Conservation (phyloP, 805 yeast genomes). For the Tetrapisispora nanseiensis region DNA sequence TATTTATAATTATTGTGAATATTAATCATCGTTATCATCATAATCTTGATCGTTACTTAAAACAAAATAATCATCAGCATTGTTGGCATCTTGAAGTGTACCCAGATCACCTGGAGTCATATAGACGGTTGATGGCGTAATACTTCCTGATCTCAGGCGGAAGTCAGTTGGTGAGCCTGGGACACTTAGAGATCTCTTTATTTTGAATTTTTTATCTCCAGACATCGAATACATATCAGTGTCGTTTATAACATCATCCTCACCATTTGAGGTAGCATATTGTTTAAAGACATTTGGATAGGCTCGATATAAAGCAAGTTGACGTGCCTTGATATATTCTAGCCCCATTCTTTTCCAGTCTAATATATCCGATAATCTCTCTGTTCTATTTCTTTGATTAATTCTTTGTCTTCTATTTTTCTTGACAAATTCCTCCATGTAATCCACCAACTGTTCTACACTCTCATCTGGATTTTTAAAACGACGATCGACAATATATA, state of each 20-base stretch:
- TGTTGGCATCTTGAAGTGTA: slow-evolving; percentile 83
- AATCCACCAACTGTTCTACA: slow-evolving; percentile 77
- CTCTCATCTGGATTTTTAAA: slow-evolving; percentile 87
- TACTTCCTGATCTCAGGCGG: slow-evolving; percentile 24
- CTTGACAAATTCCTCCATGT: slow-evolving; percentile 79
- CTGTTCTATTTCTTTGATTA: slow-evolving; percentile 95
- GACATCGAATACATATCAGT: slow-evolving; percentile 25
- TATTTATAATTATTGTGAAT: background rate
- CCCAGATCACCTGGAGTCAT: slow-evolving; percentile 99
- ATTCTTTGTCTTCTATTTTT: slow-evolving; percentile 95
- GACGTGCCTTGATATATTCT: slow-evolving; percentile 91
- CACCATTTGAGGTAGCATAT: slow-evolving; percentile 16
- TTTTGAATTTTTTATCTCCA: slow-evolving; percentile 45
- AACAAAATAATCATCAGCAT: slow-evolving; percentile 67
- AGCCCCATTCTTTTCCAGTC: slow-evolving; percentile 99
- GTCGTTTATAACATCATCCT: slow-evolving; percentile 25
- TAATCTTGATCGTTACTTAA: slow-evolving; percentile 27
- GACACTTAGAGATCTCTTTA: slow-evolving; percentile 88
- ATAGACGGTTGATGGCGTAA: slow-evolving; percentile 35
- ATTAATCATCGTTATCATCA: slow-evolving; percentile 33
- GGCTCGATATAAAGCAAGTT: slow-evolving; percentile 83
- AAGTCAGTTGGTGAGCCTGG: slow-evolving; percentile 84
- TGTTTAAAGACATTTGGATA: slow-evolving; percentile 72
- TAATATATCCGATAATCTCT: slow-evolving; percentile 79
- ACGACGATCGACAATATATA: slow-evolving; percentile 92